Percentiles rank a stretch among this genome's conserved stretches.
phyloP scores from a whole-genome alignment of 345 rosid genomes.

The Arabis hirsuta region DNA sequence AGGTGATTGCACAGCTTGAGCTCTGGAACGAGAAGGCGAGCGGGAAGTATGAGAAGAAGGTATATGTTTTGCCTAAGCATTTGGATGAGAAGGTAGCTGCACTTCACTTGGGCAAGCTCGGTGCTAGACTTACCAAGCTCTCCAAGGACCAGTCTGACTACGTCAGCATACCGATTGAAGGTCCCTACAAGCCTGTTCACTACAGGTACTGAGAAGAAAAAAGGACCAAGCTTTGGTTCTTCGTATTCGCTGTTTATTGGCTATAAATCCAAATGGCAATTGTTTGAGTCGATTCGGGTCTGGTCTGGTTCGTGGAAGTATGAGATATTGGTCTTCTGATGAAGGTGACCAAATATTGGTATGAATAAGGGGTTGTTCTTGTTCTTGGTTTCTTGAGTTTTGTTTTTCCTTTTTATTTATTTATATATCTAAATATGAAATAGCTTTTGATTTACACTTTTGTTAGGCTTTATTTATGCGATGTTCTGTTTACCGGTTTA shows the following conservation, averaged over 20 bases:
- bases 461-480: slow-evolving; percentile 18
- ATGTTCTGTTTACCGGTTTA: slow-evolving; percentile 10
- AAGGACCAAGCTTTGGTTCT: slow-evolving; percentile 13
- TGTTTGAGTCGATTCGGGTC: slow-evolving; percentile 35
- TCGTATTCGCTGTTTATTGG: slow-evolving; percentile 22
- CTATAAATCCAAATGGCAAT: slow-evolving; percentile 20
- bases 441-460: slow-evolving; percentile 20
- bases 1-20: slow-evolving; percentile 73
- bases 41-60: slow-evolving; percentile 69
- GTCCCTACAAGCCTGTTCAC: slow-evolving; percentile 75
- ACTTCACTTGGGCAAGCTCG: slow-evolving; percentile 74
- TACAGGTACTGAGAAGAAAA: slow-evolving; percentile 55
- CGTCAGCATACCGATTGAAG: slow-evolving; percentile 66
- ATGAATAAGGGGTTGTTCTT: slow-evolving; percentile 37
- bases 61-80: slow-evolving; percentile 73
- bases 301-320: slow-evolving; percentile 25
- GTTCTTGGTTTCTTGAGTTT: slow-evolving; percentile 23
- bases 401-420: not conserved
- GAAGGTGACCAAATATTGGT: slow-evolving; percentile 40
- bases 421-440: slow-evolving; percentile 18
- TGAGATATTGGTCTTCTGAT: slow-evolving; percentile 39
- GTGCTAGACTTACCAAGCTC: slow-evolving; percentile 77
- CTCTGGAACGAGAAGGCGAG: slow-evolving; percentile 62
- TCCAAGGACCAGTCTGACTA: slow-evolving; percentile 67
- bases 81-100: slow-evolving; percentile 75